Evolutionary conservation across 2,329 filamentous ascomycete species (phyloP), one percentile per base, ranked within the genome.

Genomic region (Penicillium sp.): DNA sequence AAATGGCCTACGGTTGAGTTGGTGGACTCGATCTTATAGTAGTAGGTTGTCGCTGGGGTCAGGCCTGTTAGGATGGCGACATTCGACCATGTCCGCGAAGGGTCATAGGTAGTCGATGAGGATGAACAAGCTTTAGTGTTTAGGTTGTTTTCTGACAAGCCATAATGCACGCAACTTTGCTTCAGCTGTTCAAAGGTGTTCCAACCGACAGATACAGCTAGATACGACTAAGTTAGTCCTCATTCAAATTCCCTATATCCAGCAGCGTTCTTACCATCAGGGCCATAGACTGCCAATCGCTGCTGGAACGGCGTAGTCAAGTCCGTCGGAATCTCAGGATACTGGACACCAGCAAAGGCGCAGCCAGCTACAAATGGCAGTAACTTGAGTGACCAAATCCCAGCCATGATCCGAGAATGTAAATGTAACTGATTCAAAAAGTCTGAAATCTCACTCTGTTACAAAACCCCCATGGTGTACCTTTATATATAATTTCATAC

Each of bases 1-100:
- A 86, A 85, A 37, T 80, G 76, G 33, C 78, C 76, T 9, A 81
- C 71, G 4, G 66, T 81, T 0, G 82, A 82, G 69, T 85, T 85
- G 28, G 75, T 79, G 2, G 82, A 84, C 9, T 73, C 74, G 46
- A 85, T 84, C 71, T 82, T 77, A 73, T 86, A 86, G 73, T 82
- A 85, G 68, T 86, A 86, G 0, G 76, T 83, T 1, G 82, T 84
- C 0, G 78, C 81, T 0, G 83, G 77, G 0, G 68, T 69, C 19
- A 86, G 68, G 7, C 65, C 73, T 0, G 72, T 71, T 33, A 85
- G 67, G 2, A 72, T 73, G 0, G 82, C 82, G 0, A 73, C 71
- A 59, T 84, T 80, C 35, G 76, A 77, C 61, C 75, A 83, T 0
- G 82, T 85, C 12, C 81, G 76, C n/a, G 82, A 83, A 0, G 78